Conservation (phyloP, 2,329 filamentous ascomycete genomes). For the Paracamarosporium sp. region DNA sequence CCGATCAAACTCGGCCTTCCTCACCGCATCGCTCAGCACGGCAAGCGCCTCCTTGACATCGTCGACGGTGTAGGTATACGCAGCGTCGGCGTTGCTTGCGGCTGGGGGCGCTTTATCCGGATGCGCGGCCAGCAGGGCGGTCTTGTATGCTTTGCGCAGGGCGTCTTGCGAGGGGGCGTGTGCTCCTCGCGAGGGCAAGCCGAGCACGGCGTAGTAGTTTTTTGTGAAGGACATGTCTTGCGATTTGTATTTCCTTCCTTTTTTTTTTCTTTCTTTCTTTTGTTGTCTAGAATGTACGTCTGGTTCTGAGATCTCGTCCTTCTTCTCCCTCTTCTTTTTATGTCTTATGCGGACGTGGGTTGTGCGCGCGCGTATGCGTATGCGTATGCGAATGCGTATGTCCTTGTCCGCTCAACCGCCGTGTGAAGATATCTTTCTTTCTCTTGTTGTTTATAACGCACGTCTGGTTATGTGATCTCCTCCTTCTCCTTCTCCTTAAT, state of each 20-base stretch:
- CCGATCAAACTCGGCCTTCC: slow-evolving; percentile 52
- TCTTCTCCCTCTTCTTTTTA: no score
- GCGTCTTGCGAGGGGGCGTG: slow-evolving; percentile 5
- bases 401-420: no score
- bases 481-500: no score
- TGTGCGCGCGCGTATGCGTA: no score
- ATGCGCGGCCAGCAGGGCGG: slow-evolving; percentile 63
- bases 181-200: slow-evolving; percentile 16
- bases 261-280: not conserved
- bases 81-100: no score
- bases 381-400: not conserved
- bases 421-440: no score
- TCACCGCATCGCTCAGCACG: slow-evolving; percentile 54
- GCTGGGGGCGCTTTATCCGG: slow-evolving; percentile 59
- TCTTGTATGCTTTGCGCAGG: slow-evolving; percentile 58
- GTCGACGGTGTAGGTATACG: slow-evolving; percentile 56
- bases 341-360: not conserved
- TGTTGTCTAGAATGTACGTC: no score
- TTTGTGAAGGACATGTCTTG: slow-evolving; percentile 35
- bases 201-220: slow-evolving; percentile 39
- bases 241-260: slow-evolving; percentile 2
- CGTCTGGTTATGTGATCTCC: no score
- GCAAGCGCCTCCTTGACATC: slow-evolving; percentile 66
- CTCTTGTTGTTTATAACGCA: no score
- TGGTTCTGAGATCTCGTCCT: not conserved